These are phyloP conservation scores for Phytophthora constricta DNA, from an alignment of 352 stramenopile species.

Conservation along the genomic window DNA sequence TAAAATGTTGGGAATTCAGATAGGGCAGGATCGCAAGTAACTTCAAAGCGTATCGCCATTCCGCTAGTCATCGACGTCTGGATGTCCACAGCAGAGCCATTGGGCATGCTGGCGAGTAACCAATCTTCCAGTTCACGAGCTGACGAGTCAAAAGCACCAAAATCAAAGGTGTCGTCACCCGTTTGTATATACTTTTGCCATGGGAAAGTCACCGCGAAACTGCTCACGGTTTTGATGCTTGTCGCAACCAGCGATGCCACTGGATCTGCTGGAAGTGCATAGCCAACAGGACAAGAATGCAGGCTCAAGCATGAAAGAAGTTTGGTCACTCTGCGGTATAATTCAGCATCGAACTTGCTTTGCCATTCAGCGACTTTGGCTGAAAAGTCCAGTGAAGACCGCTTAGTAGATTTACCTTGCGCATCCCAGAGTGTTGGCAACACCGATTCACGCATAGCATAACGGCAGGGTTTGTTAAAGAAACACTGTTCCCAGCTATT, in stretches of 20 bases:
- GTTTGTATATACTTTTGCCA: background rate
- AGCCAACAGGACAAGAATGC: conserved; percentile 21
- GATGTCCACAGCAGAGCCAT: conserved; percentile 9
- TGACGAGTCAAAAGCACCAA: background rate
- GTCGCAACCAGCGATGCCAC: conserved; percentile 15
- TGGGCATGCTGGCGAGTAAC: background rate
- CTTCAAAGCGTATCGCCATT: conserved; percentile 1
- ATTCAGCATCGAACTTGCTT: background rate
- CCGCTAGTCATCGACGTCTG: background rate
- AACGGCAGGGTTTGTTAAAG: conserved; percentile 1
- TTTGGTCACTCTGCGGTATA: conserved; percentile 9
- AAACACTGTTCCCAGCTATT: conserved; percentile 10
- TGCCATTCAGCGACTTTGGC: conserved; percentile 1
- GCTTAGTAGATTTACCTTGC: background rate
- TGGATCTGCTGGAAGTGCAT: conserved; percentile 16
- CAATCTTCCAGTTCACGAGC: conserved; percentile 4
- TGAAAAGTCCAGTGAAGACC: conserved; percentile 23
- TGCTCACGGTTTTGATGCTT: background rate
- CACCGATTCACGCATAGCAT: conserved; percentile 17
- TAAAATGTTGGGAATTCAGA: conserved; percentile 15
- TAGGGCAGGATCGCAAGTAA: conserved; percentile 13
- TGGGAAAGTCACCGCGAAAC: conserved; percentile 17
- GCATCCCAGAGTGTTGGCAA: background rate
- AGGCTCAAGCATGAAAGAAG: conserved; percentile 26
- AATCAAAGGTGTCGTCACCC: background rate